A percentile compares a stretch with the other conserved stretches of the same genome.
Evolutionary conservation across 805 yeast genomes (phyloP).

Genomic region (Ogataea methylovora): DNA sequence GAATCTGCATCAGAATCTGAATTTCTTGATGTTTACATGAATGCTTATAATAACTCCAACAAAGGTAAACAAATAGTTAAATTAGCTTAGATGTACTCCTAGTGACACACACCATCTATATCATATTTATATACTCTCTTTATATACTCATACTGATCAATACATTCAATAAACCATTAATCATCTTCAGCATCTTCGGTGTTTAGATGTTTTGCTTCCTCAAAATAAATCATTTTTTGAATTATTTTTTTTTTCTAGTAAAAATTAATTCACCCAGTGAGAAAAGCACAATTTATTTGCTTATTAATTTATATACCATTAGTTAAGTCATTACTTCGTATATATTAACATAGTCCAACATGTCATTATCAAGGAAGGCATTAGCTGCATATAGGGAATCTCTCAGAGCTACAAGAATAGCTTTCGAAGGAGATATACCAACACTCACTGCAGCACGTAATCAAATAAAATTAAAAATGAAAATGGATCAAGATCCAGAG

Average conservation of each 20-base stretch:
- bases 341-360: conserved; percentile 3
- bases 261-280: no score
- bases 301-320: background rate
- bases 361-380: conserved; percentile 17
- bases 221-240: no score
- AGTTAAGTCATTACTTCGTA: background rate
- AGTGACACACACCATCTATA: no score
- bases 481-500: conserved; percentile 25
- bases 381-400: conserved; percentile 54
- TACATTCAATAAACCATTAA: no score
- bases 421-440: conserved; percentile 43
- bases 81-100: conserved; percentile 11
- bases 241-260: no score
- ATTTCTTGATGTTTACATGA: conserved; percentile 32
- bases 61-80: conserved; percentile 39
- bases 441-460: conserved; percentile 53
- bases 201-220: no score
- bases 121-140: no score
- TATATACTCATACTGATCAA: no score
- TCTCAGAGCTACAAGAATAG: conserved; percentile 55
- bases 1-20: conserved; percentile 33
- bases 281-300: no score
- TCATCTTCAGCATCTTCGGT: no score
- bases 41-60: conserved; percentile 33
- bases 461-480: conserved; percentile 49